phyloP scores from a whole-genome alignment of 352 stramenopile genomes.

The Pythium sukuiense region DNA sequence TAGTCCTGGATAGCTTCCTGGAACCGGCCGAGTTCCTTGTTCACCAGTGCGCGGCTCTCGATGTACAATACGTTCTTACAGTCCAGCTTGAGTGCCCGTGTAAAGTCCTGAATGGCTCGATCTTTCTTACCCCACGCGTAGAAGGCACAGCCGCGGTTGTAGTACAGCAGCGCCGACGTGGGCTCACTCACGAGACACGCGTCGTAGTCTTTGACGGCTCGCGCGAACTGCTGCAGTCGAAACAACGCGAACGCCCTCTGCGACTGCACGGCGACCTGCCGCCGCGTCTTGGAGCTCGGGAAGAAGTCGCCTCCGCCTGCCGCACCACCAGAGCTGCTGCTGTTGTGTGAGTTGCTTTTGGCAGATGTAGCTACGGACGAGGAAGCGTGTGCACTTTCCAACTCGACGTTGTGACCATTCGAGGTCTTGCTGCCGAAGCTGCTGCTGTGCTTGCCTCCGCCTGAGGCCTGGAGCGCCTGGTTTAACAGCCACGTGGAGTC shows the following conservation, averaged over 20 bases:
- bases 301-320: neutral
- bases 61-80: constrained; percentile 61
- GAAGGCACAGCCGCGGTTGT: constrained; percentile 65
- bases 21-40: constrained; percentile 63
- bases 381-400: neutral
- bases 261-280: constrained; percentile 41
- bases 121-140: constrained; percentile 47
- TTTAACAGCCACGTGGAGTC: constrained; percentile 37
- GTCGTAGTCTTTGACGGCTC: constrained; percentile 57
- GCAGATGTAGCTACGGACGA: neutral
- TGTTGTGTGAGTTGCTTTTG: neutral
- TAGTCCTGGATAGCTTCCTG: constrained; percentile 75
- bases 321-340: neutral
- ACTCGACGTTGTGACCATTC: neutral
- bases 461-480: constrained; percentile 22
- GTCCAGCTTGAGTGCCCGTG: constrained; percentile 65
- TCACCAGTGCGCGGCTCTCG: constrained; percentile 59
- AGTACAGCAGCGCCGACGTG: constrained; percentile 39
- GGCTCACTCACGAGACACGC: constrained; percentile 47
- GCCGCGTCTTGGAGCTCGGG: constrained; percentile 31
- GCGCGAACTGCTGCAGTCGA: constrained; percentile 43
- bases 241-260: constrained; percentile 64
- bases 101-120: constrained; percentile 54
- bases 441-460: constrained; percentile 1
- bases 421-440: constrained; percentile 4